Base-by-base conservation (phyloP, 73 alveolate species). In the Loxodes magnus region DNA sequence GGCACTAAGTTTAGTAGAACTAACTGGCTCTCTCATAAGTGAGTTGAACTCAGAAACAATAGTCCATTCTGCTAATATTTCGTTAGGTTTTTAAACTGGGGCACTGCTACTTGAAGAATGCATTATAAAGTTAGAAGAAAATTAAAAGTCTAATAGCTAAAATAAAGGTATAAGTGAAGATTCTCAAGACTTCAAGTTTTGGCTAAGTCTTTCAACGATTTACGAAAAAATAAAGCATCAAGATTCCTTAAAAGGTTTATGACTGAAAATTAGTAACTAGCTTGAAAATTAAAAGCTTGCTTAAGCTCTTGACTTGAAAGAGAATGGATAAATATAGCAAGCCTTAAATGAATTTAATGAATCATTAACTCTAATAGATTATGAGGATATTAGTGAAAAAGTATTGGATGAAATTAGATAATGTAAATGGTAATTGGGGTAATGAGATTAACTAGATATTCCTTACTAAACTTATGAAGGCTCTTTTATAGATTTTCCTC, bases 61-160 rank as follows among this genome's bases (percentile, higher is more conserved):
- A 39, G 46, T 51, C 64, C 56, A 56, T 49, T 80, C 89, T 52
- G 97, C 95, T 9, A 59, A 71, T 48, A 68, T 64, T 23, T 50
- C 87, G 30, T 52, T 82, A 67, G 60, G 79, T 48, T 87, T 63
- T 42, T 72, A 87, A 58, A 87, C 90, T 34, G 81, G 93, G n/a
- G 63, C 82, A 20, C 63, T 79, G 25, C 60, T 87, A 3, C 43
- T 82, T 35, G 94, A 87, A 61, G 85, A 83, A 22, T 54, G 79
- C 46, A 66, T 87, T 1, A 34, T 66, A 2, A 36, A 35, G 22
- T 52, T 51, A 20, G 82, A 77, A 62, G 71, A 79, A 26, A 22
- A 66, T 12, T 10, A 41, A 30, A 64, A 71, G 4, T 79, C 59
- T 5, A 54, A 74, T 22, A 58, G 21, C 42, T 12, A 53, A 55